Evolutionary conservation across 2,329 filamentous ascomycete genomes (phyloP).

Genomic region (Aspergillus unguis): DNA sequence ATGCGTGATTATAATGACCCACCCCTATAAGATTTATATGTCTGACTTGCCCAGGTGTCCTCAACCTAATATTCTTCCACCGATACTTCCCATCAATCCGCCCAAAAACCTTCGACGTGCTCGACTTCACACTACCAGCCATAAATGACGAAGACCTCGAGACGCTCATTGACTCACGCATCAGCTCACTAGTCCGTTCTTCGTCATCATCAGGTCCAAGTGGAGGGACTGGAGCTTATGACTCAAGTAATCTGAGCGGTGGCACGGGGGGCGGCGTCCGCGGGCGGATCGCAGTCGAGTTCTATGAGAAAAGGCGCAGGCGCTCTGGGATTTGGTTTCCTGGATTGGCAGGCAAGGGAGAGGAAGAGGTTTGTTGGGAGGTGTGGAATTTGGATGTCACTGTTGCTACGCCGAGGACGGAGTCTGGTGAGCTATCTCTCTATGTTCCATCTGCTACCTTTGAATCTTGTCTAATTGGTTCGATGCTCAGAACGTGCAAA

Average conservation of each 20-base stretch:
- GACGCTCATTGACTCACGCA: conserved; percentile 87
- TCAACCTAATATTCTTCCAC: conserved; percentile 98
- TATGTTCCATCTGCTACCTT: too few relatives aligned
- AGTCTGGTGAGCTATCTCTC: conserved; percentile 60
- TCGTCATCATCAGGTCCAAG: conserved; percentile 45
- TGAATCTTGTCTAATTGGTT: too few relatives aligned
- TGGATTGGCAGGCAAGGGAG: conserved; percentile 56
- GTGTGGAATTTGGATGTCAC: conserved; percentile 91
- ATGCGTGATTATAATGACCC: conserved; percentile 19
- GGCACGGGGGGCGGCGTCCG: conserved; percentile 55
- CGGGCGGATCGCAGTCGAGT: conserved; percentile 80
- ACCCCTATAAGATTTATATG: too few relatives aligned
- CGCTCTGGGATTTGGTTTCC: conserved; percentile 71
- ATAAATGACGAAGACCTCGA: conserved; percentile 89
- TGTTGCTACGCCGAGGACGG: conserved; percentile 83
- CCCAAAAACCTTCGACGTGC: conserved; percentile 80
- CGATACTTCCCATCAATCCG: conserved; percentile 87
- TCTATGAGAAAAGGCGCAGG: conserved; percentile 86
- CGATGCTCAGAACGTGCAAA: conserved; percentile 68
- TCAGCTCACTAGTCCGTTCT: conserved; percentile 72
- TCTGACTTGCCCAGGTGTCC: conserved; percentile 60
- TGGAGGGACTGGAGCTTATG: conserved; percentile 7
- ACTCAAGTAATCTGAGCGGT: conserved; percentile 19
- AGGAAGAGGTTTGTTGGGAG: conserved; percentile 97
- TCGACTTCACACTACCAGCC: conserved; percentile 84